Evolutionary conservation across 75 land plant species (phyloP), one percentile per base, ranked within the genome.

Genomic region (Pseudotsuga menziesii): DNA sequence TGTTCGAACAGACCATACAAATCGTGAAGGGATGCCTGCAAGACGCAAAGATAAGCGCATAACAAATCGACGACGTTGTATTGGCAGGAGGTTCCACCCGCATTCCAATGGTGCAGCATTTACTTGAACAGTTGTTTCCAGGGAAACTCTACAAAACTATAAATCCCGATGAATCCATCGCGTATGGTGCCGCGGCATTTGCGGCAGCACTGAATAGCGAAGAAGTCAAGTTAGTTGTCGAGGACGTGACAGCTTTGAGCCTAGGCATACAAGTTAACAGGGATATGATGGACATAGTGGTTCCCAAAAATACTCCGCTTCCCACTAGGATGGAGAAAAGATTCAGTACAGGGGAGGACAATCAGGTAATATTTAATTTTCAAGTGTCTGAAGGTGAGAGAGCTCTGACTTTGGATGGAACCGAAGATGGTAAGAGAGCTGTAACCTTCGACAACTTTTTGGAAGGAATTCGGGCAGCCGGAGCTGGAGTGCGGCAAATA

Each of bases 51-150:
- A 81, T 81, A 74, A 35, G 56, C 39, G 74, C 75, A 59, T 26
- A 35, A 9, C 22, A 52, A 17, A 61, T 81, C 25, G 72, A 81
- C 26, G 81, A 81, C 22, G 41, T 81, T 6, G 81, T 81, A 16
- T 36, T 81, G 29, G 83, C 77, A 17, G 83, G 81, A 2, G 83
- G 83, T n/a, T 81, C 83, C 52, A 78, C 81, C 2, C 72, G 74
- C 3, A 81, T 81, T 48, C 83, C 83, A 2, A 77, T 57, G 61
- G 81, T 78, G 60, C 56, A 76, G 80, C 66, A 76, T 5, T 80
- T 78, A 13, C 58, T 57, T 12, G 58, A 57, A 17, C 17, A 57
- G 1, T 17, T 57, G 17, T 57, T 57, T 0, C 58, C 58, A 17
- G 58, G 58, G 1, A 57, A 17, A 12, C 58, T 57, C 17, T 0